Base-by-base conservation (phyloP, 2,329 filamentous ascomycete genomes). In the Alternaria arbusti region DNA sequence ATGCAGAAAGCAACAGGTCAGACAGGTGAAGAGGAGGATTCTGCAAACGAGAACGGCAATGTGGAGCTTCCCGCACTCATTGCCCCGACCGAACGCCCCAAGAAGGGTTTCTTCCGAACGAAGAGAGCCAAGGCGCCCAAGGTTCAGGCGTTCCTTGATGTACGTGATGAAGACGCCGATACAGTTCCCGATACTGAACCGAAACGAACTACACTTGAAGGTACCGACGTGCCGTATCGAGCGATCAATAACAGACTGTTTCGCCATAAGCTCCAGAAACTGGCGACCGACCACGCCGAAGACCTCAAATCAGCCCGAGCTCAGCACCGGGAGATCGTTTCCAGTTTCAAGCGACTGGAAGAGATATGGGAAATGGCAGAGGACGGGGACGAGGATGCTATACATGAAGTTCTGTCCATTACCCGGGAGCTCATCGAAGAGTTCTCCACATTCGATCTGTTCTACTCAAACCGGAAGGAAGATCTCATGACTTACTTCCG, bases 341-440 rank as follows among this genome's bases (percentile, higher is more conserved):
- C 78, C 11, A 78, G 79, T 32, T 80, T 83, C 44, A 74, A 84
- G 63, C 83, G 85, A 54, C 72, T 88, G 61, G 76, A 84, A 10
- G 79, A 83, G 23, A 59, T 80, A 6, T 67, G 70, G 32, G 67
- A 72, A 11, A 79, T 73, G 15, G 81, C 87, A 62, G 82, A 86
- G 64, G 76, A 78, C 22, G 86, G 85, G 10, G 81, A 87, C 26
- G 75, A 82, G 23, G 80, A 83, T 44, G 84, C 85, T 4, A 82
- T 83, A 7, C 82, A 85, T 43, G 84, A 87, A 54, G 90, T 87
- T 83, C 80, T 90, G 13, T 85, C 88, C 52, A 86, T 86, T 63
- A 87, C 87, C 0, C 83, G 85, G 64, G 83, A 84, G 61, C 80
- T 90, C 61, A 80, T 89, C 45, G 84, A 87, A 57, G 87, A 89